Conservation (phyloP, 2,329 filamentous ascomycete genomes). For the Xylariaceae sp. region DNA sequence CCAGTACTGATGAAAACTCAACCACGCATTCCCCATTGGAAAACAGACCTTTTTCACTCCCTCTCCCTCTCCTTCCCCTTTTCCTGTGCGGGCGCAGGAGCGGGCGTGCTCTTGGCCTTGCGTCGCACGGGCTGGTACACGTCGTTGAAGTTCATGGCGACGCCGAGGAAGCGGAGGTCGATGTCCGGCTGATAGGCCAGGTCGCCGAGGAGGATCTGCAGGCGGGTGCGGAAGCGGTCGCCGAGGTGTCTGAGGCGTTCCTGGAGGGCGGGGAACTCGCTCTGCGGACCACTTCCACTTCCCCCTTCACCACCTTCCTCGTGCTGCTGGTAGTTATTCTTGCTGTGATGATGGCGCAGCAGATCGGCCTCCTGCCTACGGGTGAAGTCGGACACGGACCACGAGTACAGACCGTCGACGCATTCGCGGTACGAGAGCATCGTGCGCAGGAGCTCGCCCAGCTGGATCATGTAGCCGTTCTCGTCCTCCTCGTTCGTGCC, state of each 20-base stretch:
- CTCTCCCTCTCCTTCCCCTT: constrained; percentile 15
- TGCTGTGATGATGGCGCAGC: constrained; percentile 21
- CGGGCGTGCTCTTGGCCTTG: constrained; percentile 42
- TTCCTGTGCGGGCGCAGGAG: constrained; percentile 7
- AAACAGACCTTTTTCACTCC: neutral
- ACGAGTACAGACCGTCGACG: constrained; percentile 90
- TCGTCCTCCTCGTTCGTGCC: constrained; percentile 56
- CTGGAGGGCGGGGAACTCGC: constrained; percentile 67
- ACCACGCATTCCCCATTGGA: neutral
- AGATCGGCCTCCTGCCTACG: constrained; percentile 80
- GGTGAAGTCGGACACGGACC: constrained; percentile 91
- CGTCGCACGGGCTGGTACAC: constrained; percentile 76
- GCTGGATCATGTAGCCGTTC: constrained; percentile 78
- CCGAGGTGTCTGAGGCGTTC: constrained; percentile 68
- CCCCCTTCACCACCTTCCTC: too few relatives aligned
- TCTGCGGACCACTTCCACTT: constrained; percentile 52
- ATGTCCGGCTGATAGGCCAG: constrained; percentile 88
- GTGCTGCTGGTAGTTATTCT: too few relatives aligned
- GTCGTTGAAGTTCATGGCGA: constrained; percentile 99
- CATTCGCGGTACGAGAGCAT: constrained; percentile 94
- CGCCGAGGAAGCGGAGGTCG: constrained; percentile 90
- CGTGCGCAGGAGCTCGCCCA: constrained; percentile 85
- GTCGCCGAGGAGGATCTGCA: constrained; percentile 82
- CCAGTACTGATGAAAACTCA: too few relatives aligned
- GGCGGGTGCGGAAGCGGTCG: constrained; percentile 66